phyloP scores from a whole-genome alignment of 73 alveolate species.

The Paramecium octaurelia region DNA sequence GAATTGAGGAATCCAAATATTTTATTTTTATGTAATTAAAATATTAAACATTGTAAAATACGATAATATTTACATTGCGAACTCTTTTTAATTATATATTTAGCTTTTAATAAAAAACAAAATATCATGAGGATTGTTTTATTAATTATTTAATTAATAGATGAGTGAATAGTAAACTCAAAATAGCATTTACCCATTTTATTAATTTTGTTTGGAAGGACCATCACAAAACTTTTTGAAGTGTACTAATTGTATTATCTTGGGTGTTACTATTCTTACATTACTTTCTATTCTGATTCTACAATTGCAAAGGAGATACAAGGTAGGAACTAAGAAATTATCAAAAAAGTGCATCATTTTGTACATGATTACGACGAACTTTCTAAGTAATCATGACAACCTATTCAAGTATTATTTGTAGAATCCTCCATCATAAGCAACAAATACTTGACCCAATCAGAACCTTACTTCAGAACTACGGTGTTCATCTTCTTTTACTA shows the following conservation, averaged over 20 bases:
- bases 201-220: neutral
- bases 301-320: neutral
- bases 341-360: slow-evolving; percentile 5
- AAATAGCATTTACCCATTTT: neutral
- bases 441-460: neutral
- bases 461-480: neutral
- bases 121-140: neutral
- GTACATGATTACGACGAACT: neutral
- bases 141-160: neutral
- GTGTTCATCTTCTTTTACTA: neutral
- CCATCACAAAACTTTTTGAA: neutral
- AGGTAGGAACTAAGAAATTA: neutral
- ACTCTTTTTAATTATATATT: neutral
- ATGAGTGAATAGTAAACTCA: neutral
- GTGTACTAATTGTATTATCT: neutral
- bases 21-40: too few relatives aligned
- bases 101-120: neutral
- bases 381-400: neutral
- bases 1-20: too few relatives aligned
- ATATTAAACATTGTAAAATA: too few relatives aligned
- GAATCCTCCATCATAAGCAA: neutral
- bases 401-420: neutral
- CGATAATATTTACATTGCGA: neutral
- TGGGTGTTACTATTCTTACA: neutral
- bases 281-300: neutral